Base-by-base conservation (phyloP, 2,329 filamentous ascomycete genomes). In the Trichoderma harzianum region DNA sequence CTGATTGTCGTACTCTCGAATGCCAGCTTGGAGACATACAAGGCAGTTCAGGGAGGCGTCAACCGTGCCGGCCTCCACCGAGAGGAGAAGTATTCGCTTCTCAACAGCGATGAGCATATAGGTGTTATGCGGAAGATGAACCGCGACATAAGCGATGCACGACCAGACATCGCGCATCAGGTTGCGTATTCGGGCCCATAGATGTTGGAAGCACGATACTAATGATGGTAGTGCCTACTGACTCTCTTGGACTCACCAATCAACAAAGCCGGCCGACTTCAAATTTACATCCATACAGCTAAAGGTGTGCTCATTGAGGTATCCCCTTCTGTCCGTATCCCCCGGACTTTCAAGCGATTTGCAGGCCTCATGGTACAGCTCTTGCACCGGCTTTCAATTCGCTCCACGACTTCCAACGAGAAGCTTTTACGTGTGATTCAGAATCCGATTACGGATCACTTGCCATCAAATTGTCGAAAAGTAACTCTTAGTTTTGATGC, bases 111-210 rank as follows among this genome's bases (percentile, higher is more conserved):
- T 80, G 96, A 99, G 84, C 96, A 99, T 81, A 99, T 99, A 77
- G 96, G 96, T 74, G 93, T 98, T 75, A 97, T 99, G 94, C 92
- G 96, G 79, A 99, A 98, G 87, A 98, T 98, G 95, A 97, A 97
- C 81, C 89, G 96, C 77, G 96, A 99, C 81, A 98, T 99, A 76
- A 98, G 95, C 81, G 96, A 99, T 83, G 96, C 96, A 73, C 91
- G 96, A 77, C 96, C 96, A 58, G 96, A 99, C 83, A 99, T 99
- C 79, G 97, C 96, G 60, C 96, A 99, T 82, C 96, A 98, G 93
- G 95, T 98, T 86, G 76, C 76, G 76, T 76, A 76, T 76, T 74
- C 77, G 72, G 74, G 74, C 72, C 69, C 70, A 69, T 69, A 74
- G 74, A 76, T 79, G 77, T 77, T 77, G 82, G 82, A 84, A 84